A percentile compares a stretch with the other conserved stretches of the same genome.
Conservation (phyloP, 129 eudicot genomes). For the Logfia minima region DNA sequence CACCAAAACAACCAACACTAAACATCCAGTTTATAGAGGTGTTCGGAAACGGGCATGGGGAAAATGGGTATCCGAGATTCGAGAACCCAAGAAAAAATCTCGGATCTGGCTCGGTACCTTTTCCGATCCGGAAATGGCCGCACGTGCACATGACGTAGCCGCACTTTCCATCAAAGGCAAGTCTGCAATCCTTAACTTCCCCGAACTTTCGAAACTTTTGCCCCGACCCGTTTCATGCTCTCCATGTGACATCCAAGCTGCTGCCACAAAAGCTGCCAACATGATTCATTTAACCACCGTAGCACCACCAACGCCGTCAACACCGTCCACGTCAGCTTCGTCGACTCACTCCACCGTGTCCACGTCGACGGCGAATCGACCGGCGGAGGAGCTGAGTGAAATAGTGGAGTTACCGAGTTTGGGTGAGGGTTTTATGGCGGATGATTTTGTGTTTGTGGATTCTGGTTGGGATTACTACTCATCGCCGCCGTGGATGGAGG, state of each 20-base stretch:
- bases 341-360: conserved; percentile 15
- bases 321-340: conserved; percentile 19
- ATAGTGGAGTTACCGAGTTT: conserved; percentile 61
- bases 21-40: conserved; percentile 69
- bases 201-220: conserved; percentile 49
- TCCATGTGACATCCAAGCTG: conserved; percentile 69
- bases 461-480: conserved; percentile 36
- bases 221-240: conserved; percentile 72
- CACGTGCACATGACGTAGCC: conserved; percentile 91
- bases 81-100: conserved; percentile 79
- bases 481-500: conserved; percentile 37
- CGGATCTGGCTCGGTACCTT: conserved; percentile 94
- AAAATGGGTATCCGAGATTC: conserved; percentile 86
- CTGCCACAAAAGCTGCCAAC: conserved; percentile 69
- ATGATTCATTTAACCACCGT: conserved; percentile 47
- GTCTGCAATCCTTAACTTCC: conserved; percentile 78
- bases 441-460: conserved; percentile 39
- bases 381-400: conserved; percentile 47
- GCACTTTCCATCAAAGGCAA: conserved; percentile 68
- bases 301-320: not conserved
- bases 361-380: conserved; percentile 15
- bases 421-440: conserved; percentile 40
- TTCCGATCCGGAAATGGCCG: conserved; percentile 80
- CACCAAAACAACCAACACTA: conserved; percentile 27
- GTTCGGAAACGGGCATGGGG: conserved; percentile 87